Percentiles rank a stretch among this genome's conserved stretches.
Evolutionary conservation across 805 yeast species (phyloP).

Genomic region (Candida silvicultrix): DNA sequence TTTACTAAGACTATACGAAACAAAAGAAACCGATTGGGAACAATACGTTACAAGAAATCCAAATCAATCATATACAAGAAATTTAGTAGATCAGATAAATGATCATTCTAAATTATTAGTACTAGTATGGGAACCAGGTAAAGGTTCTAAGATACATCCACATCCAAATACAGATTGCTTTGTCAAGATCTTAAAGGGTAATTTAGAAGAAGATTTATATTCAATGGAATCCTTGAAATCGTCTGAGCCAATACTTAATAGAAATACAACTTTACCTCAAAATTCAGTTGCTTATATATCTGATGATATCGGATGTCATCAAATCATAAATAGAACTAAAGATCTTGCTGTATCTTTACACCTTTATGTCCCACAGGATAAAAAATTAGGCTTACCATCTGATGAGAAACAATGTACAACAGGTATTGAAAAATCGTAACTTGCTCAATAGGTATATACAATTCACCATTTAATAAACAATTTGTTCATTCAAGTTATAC

Average conservation of each 20-base stretch:
- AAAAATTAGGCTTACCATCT: background rate
- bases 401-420: background rate
- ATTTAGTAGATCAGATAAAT: conserved; percentile 30
- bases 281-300: conserved; percentile 39
- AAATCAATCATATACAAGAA: conserved; percentile 31
- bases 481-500: too few species aligned
- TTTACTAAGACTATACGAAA: conserved; percentile 20
- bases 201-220: conserved; percentile 10
- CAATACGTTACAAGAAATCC: conserved; percentile 34
- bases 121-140: conserved; percentile 41
- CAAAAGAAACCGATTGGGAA: conserved; percentile 35
- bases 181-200: conserved; percentile 36
- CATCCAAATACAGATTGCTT: conserved; percentile 45
- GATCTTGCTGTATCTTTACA: conserved; percentile 34
- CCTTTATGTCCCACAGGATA: conserved; percentile 34
- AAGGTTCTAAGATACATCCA: conserved; percentile 38
- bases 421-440: background rate
- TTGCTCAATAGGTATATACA: too few species aligned
- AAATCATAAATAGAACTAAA: conserved; percentile 32
- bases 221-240: background rate
- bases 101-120: conserved; percentile 37
- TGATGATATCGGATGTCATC: conserved; percentile 40
- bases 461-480: too few species aligned
- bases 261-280: conserved; percentile 8
- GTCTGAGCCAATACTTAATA: background rate